phyloP scores from a whole-genome alignment of 305 asterid genomes.

The Fraxinus nigra region DNA sequence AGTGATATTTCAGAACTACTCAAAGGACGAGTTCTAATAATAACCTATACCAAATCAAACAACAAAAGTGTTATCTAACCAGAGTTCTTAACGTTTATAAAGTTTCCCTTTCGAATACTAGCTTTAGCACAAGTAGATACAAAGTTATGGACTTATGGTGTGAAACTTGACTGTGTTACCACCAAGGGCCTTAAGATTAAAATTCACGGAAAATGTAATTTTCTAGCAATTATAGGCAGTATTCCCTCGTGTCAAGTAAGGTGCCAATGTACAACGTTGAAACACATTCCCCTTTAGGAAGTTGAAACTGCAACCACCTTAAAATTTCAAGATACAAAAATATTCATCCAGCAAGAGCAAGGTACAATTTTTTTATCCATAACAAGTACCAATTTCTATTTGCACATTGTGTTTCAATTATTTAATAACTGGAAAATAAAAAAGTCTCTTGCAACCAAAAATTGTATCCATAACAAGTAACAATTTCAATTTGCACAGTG shows the following conservation, averaged over 20 bases:
- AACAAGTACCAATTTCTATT: neutral
- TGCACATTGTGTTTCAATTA: neutral
- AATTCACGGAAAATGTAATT: neutral
- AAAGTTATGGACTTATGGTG: neutral
- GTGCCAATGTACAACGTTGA: neutral
- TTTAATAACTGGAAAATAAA: neutral
- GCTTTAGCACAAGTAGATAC: neutral
- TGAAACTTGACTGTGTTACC: neutral
- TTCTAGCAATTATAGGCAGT: neutral
- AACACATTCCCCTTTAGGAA: neutral
- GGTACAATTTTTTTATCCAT: neutral
- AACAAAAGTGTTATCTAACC: neutral
- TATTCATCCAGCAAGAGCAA: neutral
- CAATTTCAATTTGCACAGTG: neutral
- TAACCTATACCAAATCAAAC: slow-evolving; percentile 52
- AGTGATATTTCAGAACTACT: slow-evolving; percentile 66
- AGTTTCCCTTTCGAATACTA: neutral
- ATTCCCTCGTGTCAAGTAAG: neutral
- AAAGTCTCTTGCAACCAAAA: neutral
- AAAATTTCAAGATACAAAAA: neutral
- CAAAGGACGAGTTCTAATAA: slow-evolving; percentile 82
- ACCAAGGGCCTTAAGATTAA: neutral
- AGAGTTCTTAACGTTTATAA: neutral
- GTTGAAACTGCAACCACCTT: neutral
- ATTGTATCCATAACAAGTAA: neutral